A percentile compares a stretch with the other conserved stretches of the same genome.
These are phyloP conservation scores for Ustilago trichophora DNA, from an alignment of 1,284 basidiomycete species.

Conservation along the genomic window DNA sequence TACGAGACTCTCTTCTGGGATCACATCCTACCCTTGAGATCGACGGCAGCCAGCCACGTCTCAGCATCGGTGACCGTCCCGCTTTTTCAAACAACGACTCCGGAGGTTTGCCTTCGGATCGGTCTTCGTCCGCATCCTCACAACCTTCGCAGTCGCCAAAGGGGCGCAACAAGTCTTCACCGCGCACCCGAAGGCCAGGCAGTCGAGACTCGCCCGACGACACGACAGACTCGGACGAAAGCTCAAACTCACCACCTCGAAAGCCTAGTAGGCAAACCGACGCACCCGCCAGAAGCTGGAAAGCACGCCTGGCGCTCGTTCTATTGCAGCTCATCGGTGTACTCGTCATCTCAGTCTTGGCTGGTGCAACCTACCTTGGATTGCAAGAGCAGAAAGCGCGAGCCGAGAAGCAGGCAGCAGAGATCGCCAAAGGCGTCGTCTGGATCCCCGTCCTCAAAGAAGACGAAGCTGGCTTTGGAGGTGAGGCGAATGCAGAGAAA, in stretches of 20 bases:
- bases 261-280: conserved; percentile 10
- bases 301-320: conserved; percentile 25
- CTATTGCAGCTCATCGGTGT: conserved; percentile 45
- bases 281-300: conserved; percentile 22
- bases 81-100: conserved; percentile 19
- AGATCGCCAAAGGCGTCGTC: conserved; percentile 54
- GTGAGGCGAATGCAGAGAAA: conserved; percentile 20
- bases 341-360: conserved; percentile 44
- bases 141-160: conserved; percentile 8
- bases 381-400: conserved; percentile 45
- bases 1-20: conserved; percentile 33
- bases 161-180: conserved; percentile 4
- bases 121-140: conserved; percentile 18
- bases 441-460: conserved; percentile 53
- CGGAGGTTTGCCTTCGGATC: not conserved
- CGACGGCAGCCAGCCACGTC: conserved; percentile 23
- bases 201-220: conserved; percentile 5
- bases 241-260: not conserved
- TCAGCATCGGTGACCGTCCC: conserved; percentile 38
- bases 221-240: not conserved
- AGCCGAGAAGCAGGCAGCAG: conserved; percentile 32
- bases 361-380: conserved; percentile 46
- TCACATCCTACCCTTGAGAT: conserved; percentile 39
- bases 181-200: conserved; percentile 13
- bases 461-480: conserved; percentile 41